Evolutionary conservation across 2,329 filamentous ascomycete genomes (phyloP).

Genomic region (Teratosphaeria epicoccoides): DNA sequence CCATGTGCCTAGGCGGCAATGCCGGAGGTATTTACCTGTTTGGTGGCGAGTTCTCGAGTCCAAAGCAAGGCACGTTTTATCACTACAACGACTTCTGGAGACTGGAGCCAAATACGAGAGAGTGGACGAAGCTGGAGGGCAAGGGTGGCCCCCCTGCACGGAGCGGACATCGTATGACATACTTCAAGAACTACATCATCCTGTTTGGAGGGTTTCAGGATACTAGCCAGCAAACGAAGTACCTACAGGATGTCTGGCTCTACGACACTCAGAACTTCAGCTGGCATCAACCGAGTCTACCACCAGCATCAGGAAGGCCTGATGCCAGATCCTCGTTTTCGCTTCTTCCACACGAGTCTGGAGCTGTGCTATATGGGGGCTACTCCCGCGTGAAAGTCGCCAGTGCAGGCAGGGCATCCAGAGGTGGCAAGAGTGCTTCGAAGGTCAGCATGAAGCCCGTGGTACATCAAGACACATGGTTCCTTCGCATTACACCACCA

Average conservation of each 20-base stretch:
- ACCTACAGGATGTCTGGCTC: constrained; percentile 86
- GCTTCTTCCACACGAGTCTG: constrained; percentile 78
- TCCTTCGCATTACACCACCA: constrained; percentile 69
- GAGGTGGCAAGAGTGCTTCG: constrained; percentile 39
- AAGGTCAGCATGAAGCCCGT: constrained; percentile 73
- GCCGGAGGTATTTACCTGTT: constrained; percentile 80
- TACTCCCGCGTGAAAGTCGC: constrained; percentile 83
- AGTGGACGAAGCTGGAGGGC: constrained; percentile 87
- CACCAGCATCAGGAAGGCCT: constrained; percentile 66
- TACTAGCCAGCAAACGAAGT: constrained; percentile 88
- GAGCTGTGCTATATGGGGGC: constrained; percentile 82
- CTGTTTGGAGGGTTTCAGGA: constrained; percentile 96
- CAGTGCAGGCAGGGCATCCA: constrained; percentile 48
- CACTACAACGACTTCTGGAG: constrained; percentile 99
- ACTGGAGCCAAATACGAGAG: constrained; percentile 68
- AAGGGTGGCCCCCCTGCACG: constrained; percentile 73
- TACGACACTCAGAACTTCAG: constrained; percentile 82
- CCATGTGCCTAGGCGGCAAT: constrained; percentile 85
- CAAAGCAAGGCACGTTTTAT: constrained; percentile 96
- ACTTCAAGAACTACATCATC: constrained; percentile 93
- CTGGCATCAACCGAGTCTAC: constrained; percentile 69
- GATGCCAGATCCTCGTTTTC: constrained; percentile 88
- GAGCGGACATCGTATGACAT: constrained; percentile 73
- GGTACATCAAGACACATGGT: constrained; percentile 92
- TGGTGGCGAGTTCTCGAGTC: constrained; percentile 90